phyloP scores from a whole-genome alignment of 306 rosid species.

The Bauhinia variegata region DNA sequence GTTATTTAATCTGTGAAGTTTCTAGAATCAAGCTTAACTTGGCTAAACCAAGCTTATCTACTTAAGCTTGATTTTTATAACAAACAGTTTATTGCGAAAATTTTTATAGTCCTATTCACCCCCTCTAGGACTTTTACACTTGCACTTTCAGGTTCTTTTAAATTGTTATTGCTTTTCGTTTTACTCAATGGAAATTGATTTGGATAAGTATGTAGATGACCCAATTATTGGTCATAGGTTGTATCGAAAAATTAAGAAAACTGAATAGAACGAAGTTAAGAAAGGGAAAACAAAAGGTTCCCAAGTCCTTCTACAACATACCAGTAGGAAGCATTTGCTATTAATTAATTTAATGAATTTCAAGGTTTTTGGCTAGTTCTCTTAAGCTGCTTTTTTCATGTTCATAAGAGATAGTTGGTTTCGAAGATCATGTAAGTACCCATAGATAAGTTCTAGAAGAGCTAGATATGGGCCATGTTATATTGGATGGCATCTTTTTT shows the following conservation, averaged over 20 bases:
- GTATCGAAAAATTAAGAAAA: conserved; percentile 84
- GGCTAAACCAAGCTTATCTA: too few species aligned
- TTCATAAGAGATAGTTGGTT: too few species aligned
- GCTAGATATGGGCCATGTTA: too few species aligned
- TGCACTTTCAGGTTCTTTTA: conserved; percentile 35
- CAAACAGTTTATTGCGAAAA: too few species aligned
- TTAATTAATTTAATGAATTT: conserved; percentile 96
- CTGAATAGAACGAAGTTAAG: conserved; percentile 63
- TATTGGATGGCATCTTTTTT: too few species aligned
- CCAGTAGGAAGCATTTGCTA: conserved; percentile 97
- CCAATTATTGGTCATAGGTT: conserved; percentile 85
- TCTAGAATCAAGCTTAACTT: too few species aligned
- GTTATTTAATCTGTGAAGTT: too few species aligned
- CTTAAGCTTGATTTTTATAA: too few species aligned
- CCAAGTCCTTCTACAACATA: conserved; percentile 73
- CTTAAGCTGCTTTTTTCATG: conserved; percentile 31
- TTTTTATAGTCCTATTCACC: too few species aligned
- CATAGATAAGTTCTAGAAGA: too few species aligned
- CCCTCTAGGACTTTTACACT: too few species aligned
- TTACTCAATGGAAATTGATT: conserved; percentile 43
- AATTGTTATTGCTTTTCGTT: conserved; percentile 11
- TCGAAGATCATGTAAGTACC: too few species aligned
- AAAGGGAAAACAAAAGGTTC: conserved; percentile 88
- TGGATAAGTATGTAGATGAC: conserved; percentile 95
- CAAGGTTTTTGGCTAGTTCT: conserved; percentile 93